These are phyloP conservation scores for Serendipita sp. DNA, from an alignment of 768 basidiomycete species.

Conservation along the genomic window DNA sequence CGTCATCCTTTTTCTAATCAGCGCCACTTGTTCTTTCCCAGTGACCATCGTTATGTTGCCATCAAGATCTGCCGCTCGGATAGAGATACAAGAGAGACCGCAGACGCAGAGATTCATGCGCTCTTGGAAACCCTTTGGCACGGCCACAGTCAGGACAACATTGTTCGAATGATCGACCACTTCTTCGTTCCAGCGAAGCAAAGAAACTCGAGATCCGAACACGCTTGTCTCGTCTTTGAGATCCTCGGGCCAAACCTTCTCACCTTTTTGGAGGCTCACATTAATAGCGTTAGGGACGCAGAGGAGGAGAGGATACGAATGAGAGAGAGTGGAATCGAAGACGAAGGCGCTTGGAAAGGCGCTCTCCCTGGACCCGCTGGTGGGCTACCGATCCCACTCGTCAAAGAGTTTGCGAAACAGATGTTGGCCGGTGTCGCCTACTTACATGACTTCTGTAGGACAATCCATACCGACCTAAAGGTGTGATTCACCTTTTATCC, in stretches of 20 bases:
- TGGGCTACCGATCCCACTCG: conserved; percentile 65
- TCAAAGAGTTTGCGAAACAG: conserved; percentile 76
- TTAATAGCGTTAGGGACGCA: background rate
- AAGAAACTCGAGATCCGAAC: background rate
- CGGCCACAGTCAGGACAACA: background rate
- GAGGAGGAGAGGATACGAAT: background rate
- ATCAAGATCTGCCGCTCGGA: conserved; percentile 7
- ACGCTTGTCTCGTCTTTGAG: background rate
- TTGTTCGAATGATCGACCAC: background rate
- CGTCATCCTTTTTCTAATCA: no score
- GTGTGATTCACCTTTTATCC: background rate
- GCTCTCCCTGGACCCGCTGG: background rate
- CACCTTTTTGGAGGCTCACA: conserved; percentile 5
- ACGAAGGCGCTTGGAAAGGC: background rate
- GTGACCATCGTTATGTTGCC: background rate
- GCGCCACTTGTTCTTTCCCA: no score
- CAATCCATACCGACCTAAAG: conserved; percentile 57
- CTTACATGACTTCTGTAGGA: conserved; percentile 80
- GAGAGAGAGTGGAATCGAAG: no score
- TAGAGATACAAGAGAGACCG: background rate
- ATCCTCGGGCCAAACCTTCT: conserved; percentile 2
- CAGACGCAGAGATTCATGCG: background rate
- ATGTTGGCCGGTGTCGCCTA: conserved; percentile 80
- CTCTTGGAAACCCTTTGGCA: background rate
- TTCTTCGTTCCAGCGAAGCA: background rate